phyloP scores from a whole-genome alignment of 2,329 filamentous ascomycete species.

The Sclerotinia spermophila region DNA sequence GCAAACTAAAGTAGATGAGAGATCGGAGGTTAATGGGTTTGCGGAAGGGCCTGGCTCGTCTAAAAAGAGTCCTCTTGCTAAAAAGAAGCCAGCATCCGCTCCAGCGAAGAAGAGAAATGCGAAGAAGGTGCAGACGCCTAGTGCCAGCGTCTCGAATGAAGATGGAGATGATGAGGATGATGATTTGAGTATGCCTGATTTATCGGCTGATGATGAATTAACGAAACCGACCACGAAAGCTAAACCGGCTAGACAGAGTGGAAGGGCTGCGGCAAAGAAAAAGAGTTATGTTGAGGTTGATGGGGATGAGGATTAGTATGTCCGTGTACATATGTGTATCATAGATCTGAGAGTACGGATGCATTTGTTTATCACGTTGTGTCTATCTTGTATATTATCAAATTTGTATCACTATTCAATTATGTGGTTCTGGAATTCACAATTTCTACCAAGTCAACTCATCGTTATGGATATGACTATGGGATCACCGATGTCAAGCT shows the following conservation, averaged over 20 bases:
- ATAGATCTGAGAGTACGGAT: not conserved
- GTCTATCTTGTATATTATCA: not conserved
- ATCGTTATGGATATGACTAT: not conserved
- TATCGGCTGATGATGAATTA: conserved; percentile 36
- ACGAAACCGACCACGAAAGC: conserved; percentile 7
- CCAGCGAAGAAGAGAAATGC: conserved; percentile 30
- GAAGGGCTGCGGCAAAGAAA: conserved; percentile 26
- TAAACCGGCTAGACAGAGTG: conserved; percentile 26
- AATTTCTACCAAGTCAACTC: too few relatives aligned
- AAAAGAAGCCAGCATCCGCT: conserved; percentile 34
- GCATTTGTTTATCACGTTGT: not conserved
- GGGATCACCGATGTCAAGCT: not conserved
- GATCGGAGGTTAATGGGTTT: conserved; percentile 7
- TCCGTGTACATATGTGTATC: not conserved
- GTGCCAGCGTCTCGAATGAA: conserved; percentile 4
- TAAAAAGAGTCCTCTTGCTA: conserved; percentile 25
- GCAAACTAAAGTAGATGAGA: conserved; percentile 9
- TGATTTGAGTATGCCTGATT: conserved; percentile 40
- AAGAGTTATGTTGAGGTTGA: conserved; percentile 16
- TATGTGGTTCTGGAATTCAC: not conserved
- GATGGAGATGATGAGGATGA: conserved; percentile 33
- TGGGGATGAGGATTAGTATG: conserved; percentile 6
- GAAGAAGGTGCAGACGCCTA: conserved; percentile 6
- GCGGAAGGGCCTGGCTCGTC: conserved; percentile 13
- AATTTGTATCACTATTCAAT: not conserved